Percentiles rank a stretch among this genome's conserved stretches.
phyloP scores from a whole-genome alignment of 805 yeast species.

The Clavispora phyllophila region DNA sequence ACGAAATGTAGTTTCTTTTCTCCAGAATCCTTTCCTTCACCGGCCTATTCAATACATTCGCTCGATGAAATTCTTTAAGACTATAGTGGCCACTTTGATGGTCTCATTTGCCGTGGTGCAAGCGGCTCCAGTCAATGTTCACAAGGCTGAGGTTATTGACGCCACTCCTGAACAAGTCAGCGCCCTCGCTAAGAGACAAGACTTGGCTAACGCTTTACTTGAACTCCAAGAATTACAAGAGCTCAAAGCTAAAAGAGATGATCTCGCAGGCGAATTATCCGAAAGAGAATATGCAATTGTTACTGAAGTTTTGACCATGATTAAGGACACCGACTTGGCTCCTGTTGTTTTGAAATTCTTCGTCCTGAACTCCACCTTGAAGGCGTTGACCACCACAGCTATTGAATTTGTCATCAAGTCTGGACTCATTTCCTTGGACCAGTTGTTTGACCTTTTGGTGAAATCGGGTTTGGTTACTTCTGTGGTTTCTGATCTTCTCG shows the following conservation, averaged over 20 bases:
- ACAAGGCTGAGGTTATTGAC: not conserved
- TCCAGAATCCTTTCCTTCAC: not conserved
- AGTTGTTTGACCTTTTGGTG: constrained; percentile 32
- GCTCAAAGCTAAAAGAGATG: constrained; percentile 27
- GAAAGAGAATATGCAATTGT: constrained; percentile 38
- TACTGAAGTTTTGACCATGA: constrained; percentile 33
- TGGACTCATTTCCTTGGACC: constrained; percentile 27
- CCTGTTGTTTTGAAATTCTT: constrained; percentile 31
- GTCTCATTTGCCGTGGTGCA: constrained; percentile 21
- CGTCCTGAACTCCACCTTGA: constrained; percentile 22
- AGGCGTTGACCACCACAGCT: constrained; percentile 19
- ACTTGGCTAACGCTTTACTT: constrained; percentile 20
- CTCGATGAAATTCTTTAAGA: constrained; percentile 28
- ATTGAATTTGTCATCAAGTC: constrained; percentile 22
- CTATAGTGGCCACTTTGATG: constrained; percentile 26
- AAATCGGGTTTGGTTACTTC: constrained; percentile 31
- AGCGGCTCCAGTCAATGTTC: constrained; percentile 31
- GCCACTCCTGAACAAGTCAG: not conserved
- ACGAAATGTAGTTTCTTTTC: not conserved
- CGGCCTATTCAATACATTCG: not conserved
- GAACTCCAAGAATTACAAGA: constrained; percentile 17
- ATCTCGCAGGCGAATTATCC: constrained; percentile 19
- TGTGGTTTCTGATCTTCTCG: constrained; percentile 31
- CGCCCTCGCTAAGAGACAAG: constrained; percentile 9
- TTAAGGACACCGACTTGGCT: constrained; percentile 33